A percentile compares a stretch with the other conserved stretches of the same genome.
phyloP scores from a whole-genome alignment of 176 grass and related monocot species.

The Carex scoparia region DNA sequence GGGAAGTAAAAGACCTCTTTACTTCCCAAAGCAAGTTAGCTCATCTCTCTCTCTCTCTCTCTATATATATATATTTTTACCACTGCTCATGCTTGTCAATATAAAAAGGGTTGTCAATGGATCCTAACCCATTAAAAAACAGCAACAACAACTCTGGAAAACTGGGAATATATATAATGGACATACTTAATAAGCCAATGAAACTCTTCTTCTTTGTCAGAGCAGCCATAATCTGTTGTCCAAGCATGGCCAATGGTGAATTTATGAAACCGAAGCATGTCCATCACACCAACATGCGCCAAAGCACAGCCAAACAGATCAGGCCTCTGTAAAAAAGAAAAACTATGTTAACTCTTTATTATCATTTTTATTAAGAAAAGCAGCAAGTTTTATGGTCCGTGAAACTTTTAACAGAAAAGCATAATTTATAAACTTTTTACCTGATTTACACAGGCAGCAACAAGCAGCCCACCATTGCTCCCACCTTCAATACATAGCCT shows the following conservation, averaged over 20 bases:
- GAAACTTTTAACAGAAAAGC: background rate
- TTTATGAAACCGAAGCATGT: constrained; percentile 98
- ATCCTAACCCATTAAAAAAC: background rate
- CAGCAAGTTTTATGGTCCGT: background rate
- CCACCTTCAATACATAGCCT: constrained; percentile 85
- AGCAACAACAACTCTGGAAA: background rate
- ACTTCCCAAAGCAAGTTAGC: no score
- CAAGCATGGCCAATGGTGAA: constrained; percentile 99
- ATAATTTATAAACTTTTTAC: constrained; percentile 29
- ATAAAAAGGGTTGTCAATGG: no score
- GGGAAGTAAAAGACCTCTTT: no score
- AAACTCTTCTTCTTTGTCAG: constrained; percentile 82
- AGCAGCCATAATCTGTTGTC: constrained; percentile 94
- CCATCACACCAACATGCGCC: constrained; percentile 96
- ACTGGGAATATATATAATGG: background rate
- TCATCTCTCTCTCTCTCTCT: no score
- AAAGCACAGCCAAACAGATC: constrained; percentile 95
- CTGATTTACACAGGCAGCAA: constrained; percentile 93
- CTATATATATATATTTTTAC: no score
- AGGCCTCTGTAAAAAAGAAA: constrained; percentile 50
- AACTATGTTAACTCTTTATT: constrained; percentile 16
- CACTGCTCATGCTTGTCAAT: no score
- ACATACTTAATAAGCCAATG: constrained; percentile 83
- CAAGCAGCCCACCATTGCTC: constrained; percentile 95
- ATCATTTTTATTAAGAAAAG: background rate